Conservation (phyloP, 129 eudicot species). For the Pittosporum tobira region DNA sequence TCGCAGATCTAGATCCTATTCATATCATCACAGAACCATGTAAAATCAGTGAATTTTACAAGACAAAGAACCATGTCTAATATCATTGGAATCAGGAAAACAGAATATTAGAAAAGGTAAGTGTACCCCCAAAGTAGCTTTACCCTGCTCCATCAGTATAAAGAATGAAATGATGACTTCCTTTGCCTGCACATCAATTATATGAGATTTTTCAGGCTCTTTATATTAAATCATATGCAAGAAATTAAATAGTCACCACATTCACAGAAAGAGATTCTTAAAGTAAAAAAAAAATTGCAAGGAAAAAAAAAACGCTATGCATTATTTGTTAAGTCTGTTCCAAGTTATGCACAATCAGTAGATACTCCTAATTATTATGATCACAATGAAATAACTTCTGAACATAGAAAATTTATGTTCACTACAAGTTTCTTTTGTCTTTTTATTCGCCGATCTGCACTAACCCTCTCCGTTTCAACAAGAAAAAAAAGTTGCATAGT, state of each 20-base stretch:
- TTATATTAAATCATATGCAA: background rate
- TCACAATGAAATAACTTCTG: no score
- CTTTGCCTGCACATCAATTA: slow-evolving; percentile 54
- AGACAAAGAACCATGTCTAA: background rate
- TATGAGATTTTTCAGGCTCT: slow-evolving; percentile 1
- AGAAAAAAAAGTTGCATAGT: slow-evolving; percentile 1
- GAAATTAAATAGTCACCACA: no score
- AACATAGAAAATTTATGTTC: background rate
- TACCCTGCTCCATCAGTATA: slow-evolving; percentile 92
- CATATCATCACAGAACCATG: slow-evolving; percentile 10
- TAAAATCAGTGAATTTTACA: background rate
- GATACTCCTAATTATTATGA: no score
- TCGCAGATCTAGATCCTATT: slow-evolving; percentile 77
- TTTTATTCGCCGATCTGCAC: background rate
- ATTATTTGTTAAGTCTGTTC: background rate
- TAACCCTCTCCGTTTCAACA: background rate
- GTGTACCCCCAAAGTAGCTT: slow-evolving; percentile 72
- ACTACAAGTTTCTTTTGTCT: background rate
- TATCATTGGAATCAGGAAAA: background rate
- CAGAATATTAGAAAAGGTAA: background rate
- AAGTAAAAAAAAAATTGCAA: background rate
- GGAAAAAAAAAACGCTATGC: background rate
- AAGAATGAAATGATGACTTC: slow-evolving; percentile 79
- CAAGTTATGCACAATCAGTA: no score
- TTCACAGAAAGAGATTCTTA: no score